A percentile compares a stretch with the other conserved stretches of the same genome.
Evolutionary conservation across 2,329 filamentous ascomycete species (phyloP).

Genomic region (Cyphellophora europaea): DNA sequence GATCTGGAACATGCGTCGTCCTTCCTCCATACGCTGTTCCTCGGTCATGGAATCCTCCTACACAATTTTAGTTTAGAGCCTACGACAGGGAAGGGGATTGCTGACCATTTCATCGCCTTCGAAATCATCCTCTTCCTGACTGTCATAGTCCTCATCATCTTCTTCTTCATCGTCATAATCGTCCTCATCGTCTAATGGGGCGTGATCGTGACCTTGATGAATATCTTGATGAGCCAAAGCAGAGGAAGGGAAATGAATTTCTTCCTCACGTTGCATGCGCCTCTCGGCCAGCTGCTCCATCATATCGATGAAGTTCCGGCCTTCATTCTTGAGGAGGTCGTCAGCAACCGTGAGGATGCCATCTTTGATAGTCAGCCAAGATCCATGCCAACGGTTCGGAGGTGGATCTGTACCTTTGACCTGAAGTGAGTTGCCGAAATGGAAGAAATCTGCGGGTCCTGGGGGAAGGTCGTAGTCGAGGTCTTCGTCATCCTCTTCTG

Average conservation of each 20-base stretch:
- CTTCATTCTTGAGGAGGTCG: constrained; percentile 96
- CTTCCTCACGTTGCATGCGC: constrained; percentile 92
- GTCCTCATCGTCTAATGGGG: constrained; percentile 64
- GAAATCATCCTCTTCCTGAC: constrained; percentile 55
- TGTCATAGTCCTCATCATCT: constrained; percentile 53
- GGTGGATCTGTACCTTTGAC: constrained; percentile 65
- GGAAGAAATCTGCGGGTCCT: constrained; percentile 80
- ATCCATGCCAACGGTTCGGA: no score
- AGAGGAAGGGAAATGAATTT: constrained; percentile 62
- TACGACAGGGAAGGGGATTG: constrained; percentile 1
- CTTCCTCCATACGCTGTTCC: constrained; percentile 98
- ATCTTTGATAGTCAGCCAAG: constrained; percentile 39
- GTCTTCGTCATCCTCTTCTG: constrained; percentile 61
- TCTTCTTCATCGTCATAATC: constrained; percentile 72
- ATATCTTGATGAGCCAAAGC: constrained; percentile 47
- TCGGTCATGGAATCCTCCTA: constrained; percentile 87
- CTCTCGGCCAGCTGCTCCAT: constrained; percentile 98
- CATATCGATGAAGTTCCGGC: constrained; percentile 99
- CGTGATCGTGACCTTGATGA: constrained; percentile 66
- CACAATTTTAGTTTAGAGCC: constrained; percentile 26
- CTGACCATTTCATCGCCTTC: constrained; percentile 57
- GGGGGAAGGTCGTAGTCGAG: constrained; percentile 53
- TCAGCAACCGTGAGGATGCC: constrained; percentile 98
- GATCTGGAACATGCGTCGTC: constrained; percentile 97
- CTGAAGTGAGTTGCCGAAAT: constrained; percentile 93